These are phyloP conservation scores for Pestalotiopsis sp. DNA, from an alignment of 2,329 filamentous ascomycete genomes.

Conservation along the genomic window DNA sequence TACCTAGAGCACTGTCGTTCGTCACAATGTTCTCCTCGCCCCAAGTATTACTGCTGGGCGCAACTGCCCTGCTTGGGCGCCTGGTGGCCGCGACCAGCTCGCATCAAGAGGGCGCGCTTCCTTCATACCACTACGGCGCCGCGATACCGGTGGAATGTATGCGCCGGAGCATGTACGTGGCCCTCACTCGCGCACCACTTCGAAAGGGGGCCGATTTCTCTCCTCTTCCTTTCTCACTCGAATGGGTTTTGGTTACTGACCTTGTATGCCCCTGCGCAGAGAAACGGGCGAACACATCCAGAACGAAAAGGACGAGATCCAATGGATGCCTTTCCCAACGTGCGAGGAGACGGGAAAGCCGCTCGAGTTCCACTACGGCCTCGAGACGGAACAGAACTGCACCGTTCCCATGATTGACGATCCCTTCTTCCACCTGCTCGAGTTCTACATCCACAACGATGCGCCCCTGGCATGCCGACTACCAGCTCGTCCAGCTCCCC, in stretches of 20 bases:
- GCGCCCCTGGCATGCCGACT: slow-evolving; percentile 90
- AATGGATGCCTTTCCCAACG: slow-evolving; percentile 87
- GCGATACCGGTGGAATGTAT: slow-evolving; percentile 71
- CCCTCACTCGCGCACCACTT: neutral
- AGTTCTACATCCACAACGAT: slow-evolving; percentile 98
- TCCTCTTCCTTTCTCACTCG: neutral
- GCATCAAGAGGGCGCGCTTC: slow-evolving; percentile 43
- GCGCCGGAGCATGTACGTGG: slow-evolving; percentile 68
- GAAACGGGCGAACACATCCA: slow-evolving; percentile 90
- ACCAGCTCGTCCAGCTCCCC: slow-evolving; percentile 68
- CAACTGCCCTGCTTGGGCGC: slow-evolving; percentile 16
- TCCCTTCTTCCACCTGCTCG: slow-evolving; percentile 82
- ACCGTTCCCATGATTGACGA: slow-evolving; percentile 77
- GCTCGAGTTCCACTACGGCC: slow-evolving; percentile 83
- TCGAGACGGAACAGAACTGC: slow-evolving; percentile 80
- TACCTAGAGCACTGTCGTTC: neutral
- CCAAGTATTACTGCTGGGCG: slow-evolving; percentile 18
- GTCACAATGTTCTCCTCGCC: slow-evolving; percentile 22
- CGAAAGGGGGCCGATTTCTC: neutral
- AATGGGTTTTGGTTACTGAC: neutral
- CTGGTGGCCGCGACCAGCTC: slow-evolving; percentile 20
- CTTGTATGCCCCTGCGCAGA: slow-evolving; percentile 40
- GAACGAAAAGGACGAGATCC: slow-evolving; percentile 75
- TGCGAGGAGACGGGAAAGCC: slow-evolving; percentile 86
- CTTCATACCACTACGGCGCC: slow-evolving; percentile 67